These are phyloP conservation scores for Ophiosphaerella korrae DNA, from an alignment of 2,329 filamentous ascomycete species.

Conservation along the genomic window DNA sequence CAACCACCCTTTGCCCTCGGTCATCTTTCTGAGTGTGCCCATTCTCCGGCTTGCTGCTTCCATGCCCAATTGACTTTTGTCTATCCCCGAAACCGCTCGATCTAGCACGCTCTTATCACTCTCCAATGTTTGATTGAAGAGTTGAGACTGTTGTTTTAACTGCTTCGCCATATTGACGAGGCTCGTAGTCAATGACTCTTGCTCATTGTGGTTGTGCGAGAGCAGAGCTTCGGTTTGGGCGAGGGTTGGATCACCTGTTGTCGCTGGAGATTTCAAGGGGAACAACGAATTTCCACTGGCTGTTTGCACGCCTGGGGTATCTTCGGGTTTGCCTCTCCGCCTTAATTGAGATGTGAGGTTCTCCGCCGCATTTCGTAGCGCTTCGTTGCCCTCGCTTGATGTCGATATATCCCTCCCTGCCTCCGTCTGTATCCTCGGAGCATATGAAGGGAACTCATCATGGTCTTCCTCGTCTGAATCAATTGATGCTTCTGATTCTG, in stretches of 20 bases:
- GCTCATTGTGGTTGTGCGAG: conserved; percentile 77
- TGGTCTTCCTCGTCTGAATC: conserved; percentile 51
- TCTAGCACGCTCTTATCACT: conserved; percentile 74
- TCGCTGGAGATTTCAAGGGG: conserved; percentile 40
- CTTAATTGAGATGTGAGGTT: conserved; percentile 43
- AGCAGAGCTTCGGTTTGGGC: conserved; percentile 68
- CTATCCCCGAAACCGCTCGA: conserved; percentile 74
- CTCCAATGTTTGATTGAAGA: conserved; percentile 74
- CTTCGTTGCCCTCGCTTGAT: conserved; percentile 37
- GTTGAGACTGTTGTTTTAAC: conserved; percentile 74
- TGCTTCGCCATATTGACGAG: conserved; percentile 80
- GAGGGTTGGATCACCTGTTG: conserved; percentile 32
- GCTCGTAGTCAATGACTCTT: conserved; percentile 79
- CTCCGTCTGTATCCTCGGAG: conserved; percentile 44
- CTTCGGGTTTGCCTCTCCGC: conserved; percentile 31
- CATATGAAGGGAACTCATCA: conserved; percentile 49
- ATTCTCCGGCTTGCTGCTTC: conserved; percentile 77
- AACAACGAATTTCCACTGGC: conserved; percentile 49
- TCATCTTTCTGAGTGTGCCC: conserved; percentile 77
- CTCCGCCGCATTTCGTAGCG: conserved; percentile 40
- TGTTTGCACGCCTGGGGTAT: conserved; percentile 26
- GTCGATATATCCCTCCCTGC: conserved; percentile 40
- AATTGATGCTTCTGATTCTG: conserved; percentile 39
- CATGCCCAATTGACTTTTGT: conserved; percentile 76
- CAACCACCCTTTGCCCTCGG: conserved; percentile 87